Percentiles rank a stretch among this genome's conserved stretches.
These are phyloP conservation scores for Ceratocystis eucalypticola DNA, from an alignment of 2,329 filamentous ascomycete species.

Conservation along the genomic window DNA sequence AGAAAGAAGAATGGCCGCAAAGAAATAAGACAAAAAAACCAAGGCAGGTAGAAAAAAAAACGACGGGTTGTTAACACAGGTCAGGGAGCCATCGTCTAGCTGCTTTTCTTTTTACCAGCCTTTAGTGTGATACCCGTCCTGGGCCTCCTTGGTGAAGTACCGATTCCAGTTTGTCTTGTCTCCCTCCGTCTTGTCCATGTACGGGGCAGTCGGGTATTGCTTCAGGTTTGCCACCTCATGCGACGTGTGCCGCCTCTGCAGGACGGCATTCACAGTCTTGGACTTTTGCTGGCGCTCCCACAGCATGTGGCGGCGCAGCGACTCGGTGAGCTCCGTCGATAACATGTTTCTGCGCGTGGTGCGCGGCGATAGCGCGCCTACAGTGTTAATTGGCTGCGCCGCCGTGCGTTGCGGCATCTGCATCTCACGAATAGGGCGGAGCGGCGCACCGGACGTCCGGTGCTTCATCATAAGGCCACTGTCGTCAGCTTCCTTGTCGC, in stretches of 20 bases:
- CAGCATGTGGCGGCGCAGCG: slow-evolving; percentile 75
- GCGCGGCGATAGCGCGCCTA: slow-evolving; percentile 68
- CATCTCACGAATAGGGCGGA: slow-evolving; percentile 43
- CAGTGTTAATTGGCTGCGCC: slow-evolving; percentile 66
- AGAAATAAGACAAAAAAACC: not conserved
- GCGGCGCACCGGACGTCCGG: slow-evolving; percentile 35
- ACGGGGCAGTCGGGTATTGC: slow-evolving; percentile 58
- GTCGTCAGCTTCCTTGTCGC: slow-evolving; percentile 45
- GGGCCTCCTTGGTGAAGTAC: slow-evolving; percentile 69
- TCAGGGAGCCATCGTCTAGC: not conserved
- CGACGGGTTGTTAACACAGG: not conserved
- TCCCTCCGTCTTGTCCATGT: slow-evolving; percentile 45
- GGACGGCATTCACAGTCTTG: slow-evolving; percentile 70
- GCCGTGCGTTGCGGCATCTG: slow-evolving; percentile 49
- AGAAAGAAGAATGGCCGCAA: not conserved
- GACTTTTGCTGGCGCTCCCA: slow-evolving; percentile 95
- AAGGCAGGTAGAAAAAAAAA: not conserved
- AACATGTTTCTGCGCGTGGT: slow-evolving; percentile 94
- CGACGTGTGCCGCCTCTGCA: slow-evolving; percentile 81
- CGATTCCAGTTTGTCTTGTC: slow-evolving; percentile 71
- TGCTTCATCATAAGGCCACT: slow-evolving; percentile 50
- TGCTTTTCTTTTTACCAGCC: slow-evolving; percentile 27
- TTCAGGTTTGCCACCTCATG: slow-evolving; percentile 81
- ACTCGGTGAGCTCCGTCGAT: slow-evolving; percentile 84
- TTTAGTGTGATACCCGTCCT: slow-evolving; percentile 34